Percentiles rank a stretch among this genome's conserved stretches.
phyloP scores from a whole-genome alignment of 495 filamentous ascomycete genomes.

The Cryomyces minteri region DNA sequence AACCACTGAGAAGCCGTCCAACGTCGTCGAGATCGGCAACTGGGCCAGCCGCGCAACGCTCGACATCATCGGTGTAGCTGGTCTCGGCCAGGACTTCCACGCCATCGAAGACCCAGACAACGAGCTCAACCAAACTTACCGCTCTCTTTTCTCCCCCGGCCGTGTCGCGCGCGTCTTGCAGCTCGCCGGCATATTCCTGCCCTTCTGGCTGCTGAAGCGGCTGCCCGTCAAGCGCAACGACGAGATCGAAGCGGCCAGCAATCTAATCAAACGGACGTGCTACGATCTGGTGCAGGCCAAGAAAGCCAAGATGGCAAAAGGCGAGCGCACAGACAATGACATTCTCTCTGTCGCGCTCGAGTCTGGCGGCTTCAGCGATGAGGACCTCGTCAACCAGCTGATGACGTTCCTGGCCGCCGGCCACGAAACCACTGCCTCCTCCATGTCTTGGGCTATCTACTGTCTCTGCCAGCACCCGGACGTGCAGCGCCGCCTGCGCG shows the following conservation, averaged over 20 bases:
- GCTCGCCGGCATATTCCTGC: constrained; percentile 28
- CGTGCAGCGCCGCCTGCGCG: constrained; percentile 36
- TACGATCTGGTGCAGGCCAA: constrained; percentile 49
- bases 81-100: constrained; percentile 64
- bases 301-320: constrained; percentile 38
- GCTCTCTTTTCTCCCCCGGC: constrained; percentile 31
- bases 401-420: constrained; percentile 93
- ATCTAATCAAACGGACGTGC: constrained; percentile 41
- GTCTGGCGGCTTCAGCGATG: constrained; percentile 57
- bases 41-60: constrained; percentile 60
- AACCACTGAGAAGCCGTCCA: neutral
- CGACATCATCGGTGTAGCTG: constrained; percentile 73
- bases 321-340: constrained; percentile 35
- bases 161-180: constrained; percentile 23
- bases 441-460: constrained; percentile 42
- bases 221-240: constrained; percentile 53
- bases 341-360: constrained; percentile 71
- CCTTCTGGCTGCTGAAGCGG: constrained; percentile 26
- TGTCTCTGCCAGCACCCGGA: constrained; percentile 37
- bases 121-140: constrained; percentile 49
- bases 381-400: constrained; percentile 71
- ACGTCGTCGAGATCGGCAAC: constrained; percentile 34
- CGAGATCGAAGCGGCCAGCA: constrained; percentile 32
- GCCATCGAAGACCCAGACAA: constrained; percentile 46
- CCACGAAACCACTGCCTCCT: constrained; percentile 57